Evolutionary conservation across 306 rosid genomes (phyloP), one percentile per base, ranked within the genome.

Genomic region (Dalbergia cochinchinensis): DNA sequence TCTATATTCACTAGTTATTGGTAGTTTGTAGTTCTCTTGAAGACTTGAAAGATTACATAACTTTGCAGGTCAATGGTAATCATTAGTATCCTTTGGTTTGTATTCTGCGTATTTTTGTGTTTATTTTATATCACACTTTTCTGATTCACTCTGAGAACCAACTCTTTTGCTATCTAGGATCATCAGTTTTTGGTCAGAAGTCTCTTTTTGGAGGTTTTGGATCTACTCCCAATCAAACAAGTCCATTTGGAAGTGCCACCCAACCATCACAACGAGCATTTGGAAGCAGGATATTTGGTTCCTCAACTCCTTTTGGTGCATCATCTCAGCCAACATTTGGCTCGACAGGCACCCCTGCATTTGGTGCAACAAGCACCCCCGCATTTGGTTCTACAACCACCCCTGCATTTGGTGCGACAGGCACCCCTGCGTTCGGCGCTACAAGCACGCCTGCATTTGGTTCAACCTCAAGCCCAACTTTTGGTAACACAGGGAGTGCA

Each of bases 191-290:
- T 83, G 94, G 97, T 65, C 97, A 96, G 86, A 91, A 91, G 88
- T 92, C 99, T 77, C 82, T 33, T 69, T 90, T 89, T 83, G 98
- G 97, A 69, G 96, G 85, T 50, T 96, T 93, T 88, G 96, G 96
- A 69, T 83, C 97, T 14, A 90, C 85, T 58, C 82, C 93, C 54
- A 73, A 94, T 80, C 94, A 89, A 88, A 50, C 94, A 75, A 92
- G 86, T 84, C 90, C 97, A 60, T 96, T 93, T 77, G 96, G 97
- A 76, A 83, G 85, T 77, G 71, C 97, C 42, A 44, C 79, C 48
- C 98, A 91, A 71, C 90, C 86, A 61, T 90, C 99, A 51, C 98
- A 91, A 75, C 91, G 96, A 45, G 93, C 96, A 59, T 93, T 95
- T 72, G 99, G 99, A 55, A 90, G 91, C 86, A 89, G 91, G 71